phyloP scores from a whole-genome alignment of 306 rosid genomes.

The Gastrolobium villosum region DNA sequence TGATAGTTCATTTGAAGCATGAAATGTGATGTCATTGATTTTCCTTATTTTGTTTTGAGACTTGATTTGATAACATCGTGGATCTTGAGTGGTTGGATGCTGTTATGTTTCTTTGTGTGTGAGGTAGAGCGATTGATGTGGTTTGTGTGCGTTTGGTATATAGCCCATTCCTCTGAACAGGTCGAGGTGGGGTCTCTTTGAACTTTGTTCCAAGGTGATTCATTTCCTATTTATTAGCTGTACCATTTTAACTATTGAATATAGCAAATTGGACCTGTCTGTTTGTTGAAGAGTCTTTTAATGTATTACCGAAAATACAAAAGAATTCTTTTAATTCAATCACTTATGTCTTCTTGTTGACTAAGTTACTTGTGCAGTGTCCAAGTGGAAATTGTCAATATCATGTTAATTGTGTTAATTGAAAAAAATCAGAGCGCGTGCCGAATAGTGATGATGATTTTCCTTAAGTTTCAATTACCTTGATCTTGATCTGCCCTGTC shows the following conservation, averaged over 20 bases:
- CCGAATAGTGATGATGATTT: slow-evolving; percentile 32
- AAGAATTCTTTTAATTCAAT: slow-evolving; percentile 37
- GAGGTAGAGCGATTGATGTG: slow-evolving; percentile 31
- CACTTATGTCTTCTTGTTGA: slow-evolving; percentile 37
- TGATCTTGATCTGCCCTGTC: slow-evolving; percentile 34
- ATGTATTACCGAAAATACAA: slow-evolving; percentile 28
- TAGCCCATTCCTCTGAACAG: slow-evolving; percentile 49
- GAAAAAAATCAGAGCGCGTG: slow-evolving; percentile 20
- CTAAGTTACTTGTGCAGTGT: slow-evolving; percentile 1
- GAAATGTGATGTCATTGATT: slow-evolving; percentile 33
- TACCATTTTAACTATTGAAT: slow-evolving; percentile 4
- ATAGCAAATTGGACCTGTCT: slow-evolving; percentile 16
- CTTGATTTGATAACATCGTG: not conserved
- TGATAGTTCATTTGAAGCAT: slow-evolving; percentile 28
- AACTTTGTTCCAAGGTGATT: slow-evolving; percentile 48
- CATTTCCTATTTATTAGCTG: slow-evolving; percentile 48
- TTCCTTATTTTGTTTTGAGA: slow-evolving; percentile 8
- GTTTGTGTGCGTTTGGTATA: slow-evolving; percentile 13
- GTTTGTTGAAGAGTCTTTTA: slow-evolving; percentile 3
- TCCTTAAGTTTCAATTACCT: slow-evolving; percentile 29
- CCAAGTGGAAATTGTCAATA: slow-evolving; percentile 16
- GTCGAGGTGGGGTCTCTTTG: slow-evolving; percentile 49
- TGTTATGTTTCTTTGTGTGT: slow-evolving; percentile 32
- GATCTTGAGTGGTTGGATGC: slow-evolving; percentile 37
- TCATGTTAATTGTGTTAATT: slow-evolving; percentile 36